These are phyloP conservation scores for Malassezia yamatoensis DNA, from an alignment of 1,284 basidiomycete genomes.

Conservation along the genomic window DNA sequence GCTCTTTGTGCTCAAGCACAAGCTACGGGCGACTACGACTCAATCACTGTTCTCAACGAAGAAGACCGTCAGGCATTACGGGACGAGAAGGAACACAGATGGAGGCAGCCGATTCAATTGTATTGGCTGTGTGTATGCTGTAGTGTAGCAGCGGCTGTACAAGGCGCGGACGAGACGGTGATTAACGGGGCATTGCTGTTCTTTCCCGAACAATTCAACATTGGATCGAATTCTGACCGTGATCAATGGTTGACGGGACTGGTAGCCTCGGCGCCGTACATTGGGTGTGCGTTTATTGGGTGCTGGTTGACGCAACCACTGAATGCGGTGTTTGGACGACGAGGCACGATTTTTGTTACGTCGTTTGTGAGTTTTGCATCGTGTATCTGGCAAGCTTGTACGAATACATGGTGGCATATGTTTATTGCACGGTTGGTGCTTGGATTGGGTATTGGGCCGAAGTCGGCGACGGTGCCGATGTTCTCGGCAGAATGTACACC, in stretches of 20 bases:
- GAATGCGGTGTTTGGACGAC: conserved; percentile 60
- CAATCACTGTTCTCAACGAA: conserved; percentile 54
- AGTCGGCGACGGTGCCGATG: conserved; percentile 53
- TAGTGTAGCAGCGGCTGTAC: conserved; percentile 60
- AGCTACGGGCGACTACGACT: too few species aligned
- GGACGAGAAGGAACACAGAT: conserved; percentile 57
- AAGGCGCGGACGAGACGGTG: conserved; percentile 55
- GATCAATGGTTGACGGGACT: not conserved
- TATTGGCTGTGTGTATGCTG: conserved; percentile 58
- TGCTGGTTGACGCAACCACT: conserved; percentile 64
- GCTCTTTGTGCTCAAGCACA: too few species aligned
- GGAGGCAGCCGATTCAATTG: conserved; percentile 53
- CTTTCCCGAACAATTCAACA: conserved; percentile 57
- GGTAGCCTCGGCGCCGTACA: conserved; percentile 56
- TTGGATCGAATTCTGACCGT: conserved; percentile 46
- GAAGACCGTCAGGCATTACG: conserved; percentile 54
- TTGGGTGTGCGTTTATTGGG: conserved; percentile 47
- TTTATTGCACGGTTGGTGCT: conserved; percentile 61
- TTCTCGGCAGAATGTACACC: conserved; percentile 53
- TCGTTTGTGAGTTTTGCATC: conserved; percentile 58
- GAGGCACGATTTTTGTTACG: conserved; percentile 62
- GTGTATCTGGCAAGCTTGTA: conserved; percentile 62
- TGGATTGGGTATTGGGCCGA: conserved; percentile 62
- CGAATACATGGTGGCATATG: conserved; percentile 62
- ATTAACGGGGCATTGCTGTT: conserved; percentile 56